phyloP scores from a whole-genome alignment of 2,329 filamentous ascomycete species.

The Colletotrichum simmondsii region DNA sequence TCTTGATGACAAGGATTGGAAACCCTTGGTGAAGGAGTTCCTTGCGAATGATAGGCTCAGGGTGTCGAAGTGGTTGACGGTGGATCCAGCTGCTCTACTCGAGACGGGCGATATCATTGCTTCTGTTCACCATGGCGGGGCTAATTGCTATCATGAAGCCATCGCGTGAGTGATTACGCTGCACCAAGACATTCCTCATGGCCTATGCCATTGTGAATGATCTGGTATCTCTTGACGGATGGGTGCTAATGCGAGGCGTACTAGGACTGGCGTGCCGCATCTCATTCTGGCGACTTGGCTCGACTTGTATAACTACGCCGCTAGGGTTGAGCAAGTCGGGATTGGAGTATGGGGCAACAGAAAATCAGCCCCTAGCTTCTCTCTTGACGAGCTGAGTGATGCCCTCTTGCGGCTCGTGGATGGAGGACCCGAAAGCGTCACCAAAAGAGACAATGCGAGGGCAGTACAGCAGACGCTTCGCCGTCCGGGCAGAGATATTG shows the following conservation, averaged over 20 bases:
- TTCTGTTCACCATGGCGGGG: constrained; percentile 52
- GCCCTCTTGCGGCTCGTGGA: constrained; percentile 40
- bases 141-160: constrained; percentile 56
- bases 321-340: constrained; percentile 52
- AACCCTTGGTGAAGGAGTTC: constrained; percentile 34
- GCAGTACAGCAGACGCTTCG: constrained; percentile 27
- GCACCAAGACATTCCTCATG: too few relatives aligned
- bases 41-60: constrained; percentile 37
- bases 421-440: constrained; percentile 13
- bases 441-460: constrained; percentile 36
- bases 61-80: constrained; percentile 43
- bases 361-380: constrained; percentile 45
- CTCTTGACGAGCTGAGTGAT: constrained; percentile 39
- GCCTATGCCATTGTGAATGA: too few relatives aligned
- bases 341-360: constrained; percentile 53
- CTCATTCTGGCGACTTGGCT: constrained; percentile 58
- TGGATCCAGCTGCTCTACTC: constrained; percentile 46
- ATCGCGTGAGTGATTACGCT: constrained; percentile 45
- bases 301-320: constrained; percentile 57
- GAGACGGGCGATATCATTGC: constrained; percentile 46
- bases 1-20: constrained; percentile 33
- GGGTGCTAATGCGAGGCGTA: too few relatives aligned
- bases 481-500: constrained; percentile 25
- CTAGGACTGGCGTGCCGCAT: constrained; percentile 55
- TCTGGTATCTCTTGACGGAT: background rate